Conservation (phyloP, 1,139 yeast species). For the Suhomyces choctaworum region DNA sequence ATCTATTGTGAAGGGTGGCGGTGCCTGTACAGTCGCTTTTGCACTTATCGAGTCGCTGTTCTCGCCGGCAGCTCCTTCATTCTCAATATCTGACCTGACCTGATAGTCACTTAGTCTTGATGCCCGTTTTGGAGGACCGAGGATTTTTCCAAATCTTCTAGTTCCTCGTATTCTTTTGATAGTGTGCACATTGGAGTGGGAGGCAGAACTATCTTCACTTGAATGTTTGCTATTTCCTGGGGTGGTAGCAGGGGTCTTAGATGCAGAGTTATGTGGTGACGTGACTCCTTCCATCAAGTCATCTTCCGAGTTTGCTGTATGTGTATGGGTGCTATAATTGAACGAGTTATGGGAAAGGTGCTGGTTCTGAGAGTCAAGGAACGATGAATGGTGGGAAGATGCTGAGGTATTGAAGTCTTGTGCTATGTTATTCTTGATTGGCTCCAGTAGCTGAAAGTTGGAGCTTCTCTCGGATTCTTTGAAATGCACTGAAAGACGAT, state of each 20-base stretch:
- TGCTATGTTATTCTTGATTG: slow-evolving; percentile 7
- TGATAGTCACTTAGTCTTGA: slow-evolving; percentile 22
- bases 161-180: slow-evolving; percentile 32
- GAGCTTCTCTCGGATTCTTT: slow-evolving; percentile 15
- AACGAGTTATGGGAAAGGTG: slow-evolving; percentile 5
- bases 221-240: slow-evolving; percentile 18
- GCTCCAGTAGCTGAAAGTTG: slow-evolving; percentile 6
- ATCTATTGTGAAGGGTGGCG: slow-evolving; percentile 18
- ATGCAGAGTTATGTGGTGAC: slow-evolving; percentile 14
- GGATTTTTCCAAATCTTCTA: slow-evolving; percentile 35
- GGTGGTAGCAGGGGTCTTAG: slow-evolving; percentile 22
- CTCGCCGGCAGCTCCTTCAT: background rate
- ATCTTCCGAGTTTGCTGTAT: slow-evolving; percentile 17
- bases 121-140: slow-evolving; percentile 46
- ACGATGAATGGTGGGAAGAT: slow-evolving; percentile 14
- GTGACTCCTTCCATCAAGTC: slow-evolving; percentile 14
- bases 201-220: slow-evolving; percentile 2
- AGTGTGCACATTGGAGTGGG: slow-evolving; percentile 17
- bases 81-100: slow-evolving; percentile 4
- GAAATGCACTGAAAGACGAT: slow-evolving; percentile 38
- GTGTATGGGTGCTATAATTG: slow-evolving; percentile 15
- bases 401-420: slow-evolving; percentile 7
- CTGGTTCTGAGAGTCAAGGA: slow-evolving; percentile 7
- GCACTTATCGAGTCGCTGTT: background rate
- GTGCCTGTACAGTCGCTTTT: slow-evolving; percentile 7